Percentiles rank a stretch among this genome's conserved stretches.
These are phyloP conservation scores for Casuarina equisetifolia DNA, from an alignment of 306 rosid genomes.

Conservation along the genomic window DNA sequence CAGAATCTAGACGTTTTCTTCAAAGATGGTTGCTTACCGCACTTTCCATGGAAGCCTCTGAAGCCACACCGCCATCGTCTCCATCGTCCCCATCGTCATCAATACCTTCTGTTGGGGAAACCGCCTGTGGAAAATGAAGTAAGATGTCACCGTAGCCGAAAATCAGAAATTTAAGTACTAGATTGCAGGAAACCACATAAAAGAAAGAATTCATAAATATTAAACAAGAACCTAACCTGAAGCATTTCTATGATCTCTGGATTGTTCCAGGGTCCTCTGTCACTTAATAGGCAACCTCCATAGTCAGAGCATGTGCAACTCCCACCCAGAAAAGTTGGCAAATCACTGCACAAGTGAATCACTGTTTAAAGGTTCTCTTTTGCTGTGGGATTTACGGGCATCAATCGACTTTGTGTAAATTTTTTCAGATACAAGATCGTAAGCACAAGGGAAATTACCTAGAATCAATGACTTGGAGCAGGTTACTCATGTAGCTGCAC, in stretches of 20 bases:
- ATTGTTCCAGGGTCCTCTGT: slow-evolving; percentile 87
- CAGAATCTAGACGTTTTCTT: neutral
- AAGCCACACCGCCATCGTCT: slow-evolving; percentile 22
- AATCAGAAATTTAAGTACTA: neutral
- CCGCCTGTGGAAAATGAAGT: slow-evolving; percentile 44
- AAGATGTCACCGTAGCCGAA: slow-evolving; percentile 6
- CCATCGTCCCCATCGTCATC: slow-evolving; percentile 8
- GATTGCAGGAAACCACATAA: neutral
- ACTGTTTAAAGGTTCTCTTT: neutral
- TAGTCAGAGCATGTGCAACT: slow-evolving; percentile 70
- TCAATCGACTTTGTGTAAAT: neutral
- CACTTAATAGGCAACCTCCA: slow-evolving; percentile 83
- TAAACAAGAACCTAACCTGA: slow-evolving; percentile 49
- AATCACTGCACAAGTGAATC: slow-evolving; percentile 52
- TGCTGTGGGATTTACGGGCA: neutral
- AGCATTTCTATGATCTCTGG: slow-evolving; percentile 55
- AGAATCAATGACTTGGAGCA: slow-evolving; percentile 55
- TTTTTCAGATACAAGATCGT: neutral
- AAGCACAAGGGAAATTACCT: slow-evolving; percentile 45
- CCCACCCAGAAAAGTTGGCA: slow-evolving; percentile 87
- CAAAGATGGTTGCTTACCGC: slow-evolving; percentile 37
- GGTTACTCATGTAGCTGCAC: slow-evolving; percentile 44
- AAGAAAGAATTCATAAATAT: neutral
- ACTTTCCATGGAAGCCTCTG: slow-evolving; percentile 16
- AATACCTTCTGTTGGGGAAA: slow-evolving; percentile 38